These are phyloP conservation scores for Mucor piriformis DNA, from an alignment of 371 early-diverging fungal genomes.

Conservation along the genomic window DNA sequence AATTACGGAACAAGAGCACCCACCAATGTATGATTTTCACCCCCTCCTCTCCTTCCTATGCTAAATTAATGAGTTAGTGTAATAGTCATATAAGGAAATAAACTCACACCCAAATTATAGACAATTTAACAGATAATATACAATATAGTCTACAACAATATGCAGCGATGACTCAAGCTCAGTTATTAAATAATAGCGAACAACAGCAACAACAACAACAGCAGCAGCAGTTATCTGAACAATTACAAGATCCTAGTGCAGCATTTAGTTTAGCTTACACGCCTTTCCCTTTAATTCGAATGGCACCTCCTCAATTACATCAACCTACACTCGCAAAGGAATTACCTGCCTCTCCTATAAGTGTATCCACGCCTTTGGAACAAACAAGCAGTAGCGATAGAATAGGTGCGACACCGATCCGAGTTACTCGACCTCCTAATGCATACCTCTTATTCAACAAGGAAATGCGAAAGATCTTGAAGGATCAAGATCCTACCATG, in stretches of 20 bases:
- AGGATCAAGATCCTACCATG: slow-evolving; percentile 66
- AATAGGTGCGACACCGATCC: slow-evolving; percentile 22
- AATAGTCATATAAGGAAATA: not conserved
- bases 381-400: not conserved
- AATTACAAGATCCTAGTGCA: slow-evolving; percentile 5
- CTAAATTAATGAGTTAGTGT: slow-evolving; percentile 4
- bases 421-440: slow-evolving; percentile 70
- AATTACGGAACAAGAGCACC: not conserved
- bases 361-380: not conserved
- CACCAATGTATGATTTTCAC: no score
- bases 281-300: slow-evolving; percentile 34
- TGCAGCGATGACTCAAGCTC: slow-evolving; percentile 23
- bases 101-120: not conserved
- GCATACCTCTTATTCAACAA: slow-evolving; percentile 67
- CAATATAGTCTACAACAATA: slow-evolving; percentile 27
- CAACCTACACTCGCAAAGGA: slow-evolving; percentile 22
- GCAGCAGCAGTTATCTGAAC: not conserved
- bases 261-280: slow-evolving; percentile 16
- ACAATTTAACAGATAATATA: slow-evolving; percentile 24
- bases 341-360: not conserved
- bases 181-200: slow-evolving; percentile 8
- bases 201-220: slow-evolving; percentile 6
- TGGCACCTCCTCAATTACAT: slow-evolving; percentile 24
- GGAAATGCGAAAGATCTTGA: slow-evolving; percentile 63
- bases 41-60: not conserved